phyloP scores from a whole-genome alignment of 2,329 filamentous ascomycete genomes.

The Diaporthe sp. region DNA sequence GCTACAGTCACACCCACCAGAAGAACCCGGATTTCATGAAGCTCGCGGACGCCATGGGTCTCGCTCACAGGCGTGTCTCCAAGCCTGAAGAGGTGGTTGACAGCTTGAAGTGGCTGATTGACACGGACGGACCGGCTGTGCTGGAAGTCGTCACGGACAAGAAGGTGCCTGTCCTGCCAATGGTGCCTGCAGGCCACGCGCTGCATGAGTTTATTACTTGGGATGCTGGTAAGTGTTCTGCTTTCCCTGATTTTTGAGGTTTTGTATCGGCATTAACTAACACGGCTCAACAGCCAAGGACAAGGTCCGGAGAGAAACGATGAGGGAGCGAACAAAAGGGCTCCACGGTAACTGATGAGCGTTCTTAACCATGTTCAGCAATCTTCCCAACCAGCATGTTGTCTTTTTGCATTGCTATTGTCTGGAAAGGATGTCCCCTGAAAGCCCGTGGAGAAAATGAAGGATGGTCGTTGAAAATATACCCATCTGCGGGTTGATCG shows the following conservation, averaged over 20 bases:
- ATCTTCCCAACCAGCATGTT: neutral
- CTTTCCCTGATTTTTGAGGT: neutral
- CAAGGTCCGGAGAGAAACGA: conserved; percentile 73
- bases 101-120: conserved; percentile 88
- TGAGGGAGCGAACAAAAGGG: conserved; percentile 72
- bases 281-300: conserved; percentile 70
- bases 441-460: neutral
- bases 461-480: neutral
- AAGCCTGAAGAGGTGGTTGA: conserved; percentile 84
- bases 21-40: conserved; percentile 97
- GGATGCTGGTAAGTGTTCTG: conserved; percentile 74
- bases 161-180: conserved; percentile 94
- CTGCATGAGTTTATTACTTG: conserved; percentile 95
- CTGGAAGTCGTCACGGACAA: conserved; percentile 93
- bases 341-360: conserved; percentile 54
- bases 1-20: conserved; percentile 93
- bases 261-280: conserved; percentile 56
- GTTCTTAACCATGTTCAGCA: neutral
- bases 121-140: conserved; percentile 90
- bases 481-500: conserved; percentile 26
- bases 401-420: neutral
- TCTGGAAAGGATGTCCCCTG: neutral
- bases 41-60: conserved; percentile 89
- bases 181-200: conserved; percentile 90
- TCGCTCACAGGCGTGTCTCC: conserved; percentile 78